A percentile compares a stretch with the other conserved stretches of the same genome.
Evolutionary conservation across 202 grass and related monocot genomes (phyloP).

Genomic region (Cymbopogon flexuosus): DNA sequence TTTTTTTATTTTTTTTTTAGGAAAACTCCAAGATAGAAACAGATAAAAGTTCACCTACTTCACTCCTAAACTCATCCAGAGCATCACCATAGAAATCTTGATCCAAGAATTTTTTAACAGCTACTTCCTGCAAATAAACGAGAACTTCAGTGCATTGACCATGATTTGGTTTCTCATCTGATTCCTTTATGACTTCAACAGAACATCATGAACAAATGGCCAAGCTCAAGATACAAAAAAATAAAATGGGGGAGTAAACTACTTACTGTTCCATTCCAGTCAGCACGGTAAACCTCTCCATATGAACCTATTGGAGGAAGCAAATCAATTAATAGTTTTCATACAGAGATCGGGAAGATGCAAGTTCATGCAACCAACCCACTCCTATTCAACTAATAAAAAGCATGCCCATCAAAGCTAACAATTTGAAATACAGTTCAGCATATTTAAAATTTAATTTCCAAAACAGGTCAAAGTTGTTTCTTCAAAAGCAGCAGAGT

Average conservation of each 20-base stretch:
- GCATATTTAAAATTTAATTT: conserved; percentile 26
- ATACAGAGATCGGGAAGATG: conserved; percentile 3
- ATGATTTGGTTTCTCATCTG: conserved; percentile 17
- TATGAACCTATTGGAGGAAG: conserved; percentile 73
- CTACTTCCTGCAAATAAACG: conserved; percentile 82
- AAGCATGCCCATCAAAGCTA: conserved; percentile 6
- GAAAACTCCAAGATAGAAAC: conserved; percentile 34
- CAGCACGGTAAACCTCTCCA: conserved; percentile 96
- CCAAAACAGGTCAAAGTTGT: conserved; percentile 8
- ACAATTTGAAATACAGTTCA: conserved; percentile 20
- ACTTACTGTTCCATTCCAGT: conserved; percentile 95
- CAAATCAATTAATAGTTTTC: conserved; percentile 41
- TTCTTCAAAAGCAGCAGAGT: conserved; percentile 15
- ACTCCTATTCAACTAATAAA: conserved; percentile 20
- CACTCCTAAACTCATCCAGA: conserved; percentile 94
- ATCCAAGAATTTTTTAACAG: conserved; percentile 99
- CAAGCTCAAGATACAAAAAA: conserved; percentile 35
- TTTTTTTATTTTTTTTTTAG: not conserved
- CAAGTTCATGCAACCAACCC: conserved; percentile 23
- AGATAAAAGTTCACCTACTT: conserved; percentile 69
- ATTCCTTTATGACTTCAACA: conserved; percentile 24
- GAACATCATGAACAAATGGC: conserved; percentile 12
- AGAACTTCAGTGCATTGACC: conserved; percentile 12
- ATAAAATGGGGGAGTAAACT: conserved; percentile 1
- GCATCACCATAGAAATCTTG: conserved; percentile 98